These are phyloP conservation scores for Adansonia rubrostipa DNA, from an alignment of 441 rosid genomes.

Conservation along the genomic window DNA sequence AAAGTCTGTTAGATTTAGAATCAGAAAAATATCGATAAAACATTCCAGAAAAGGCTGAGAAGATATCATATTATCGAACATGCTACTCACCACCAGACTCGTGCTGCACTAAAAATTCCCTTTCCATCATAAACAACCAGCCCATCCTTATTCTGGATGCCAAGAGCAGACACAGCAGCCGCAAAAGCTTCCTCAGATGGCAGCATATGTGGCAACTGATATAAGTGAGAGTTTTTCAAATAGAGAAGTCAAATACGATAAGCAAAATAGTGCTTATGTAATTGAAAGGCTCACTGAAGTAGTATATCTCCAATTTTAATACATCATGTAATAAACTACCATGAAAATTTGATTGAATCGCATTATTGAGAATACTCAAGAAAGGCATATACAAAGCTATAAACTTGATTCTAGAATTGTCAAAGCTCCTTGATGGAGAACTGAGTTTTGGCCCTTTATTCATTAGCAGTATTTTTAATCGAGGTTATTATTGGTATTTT, in stretches of 20 bases:
- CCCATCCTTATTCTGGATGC: conserved; percentile 82
- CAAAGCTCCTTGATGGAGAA: background rate
- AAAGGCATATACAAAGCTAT: background rate
- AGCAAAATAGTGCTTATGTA: background rate
- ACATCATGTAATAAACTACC: conserved; percentile 16
- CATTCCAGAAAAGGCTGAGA: background rate
- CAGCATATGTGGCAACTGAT: conserved; percentile 93
- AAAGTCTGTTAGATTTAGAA: conserved; percentile 14
- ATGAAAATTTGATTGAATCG: background rate
- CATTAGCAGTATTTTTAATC: background rate
- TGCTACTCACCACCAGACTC: conserved; percentile 95
- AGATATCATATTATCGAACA: conserved; percentile 20
- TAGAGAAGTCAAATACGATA: conserved; percentile 11
- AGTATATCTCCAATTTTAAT: background rate
- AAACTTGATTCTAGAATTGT: conserved; percentile 1
- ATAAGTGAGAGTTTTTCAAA: conserved; percentile 26
- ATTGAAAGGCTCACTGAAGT: background rate
- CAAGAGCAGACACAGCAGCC: conserved; percentile 94
- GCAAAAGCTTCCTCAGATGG: conserved; percentile 96
- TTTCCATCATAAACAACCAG: conserved; percentile 95
- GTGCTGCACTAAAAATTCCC: conserved; percentile 97
- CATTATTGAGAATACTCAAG: background rate
- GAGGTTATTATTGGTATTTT: background rate
- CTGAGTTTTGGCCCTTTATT: background rate
- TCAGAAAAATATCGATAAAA: background rate